phyloP scores from a whole-genome alignment of 2,329 filamentous ascomycete species.

The Fusarium liriodendri region DNA sequence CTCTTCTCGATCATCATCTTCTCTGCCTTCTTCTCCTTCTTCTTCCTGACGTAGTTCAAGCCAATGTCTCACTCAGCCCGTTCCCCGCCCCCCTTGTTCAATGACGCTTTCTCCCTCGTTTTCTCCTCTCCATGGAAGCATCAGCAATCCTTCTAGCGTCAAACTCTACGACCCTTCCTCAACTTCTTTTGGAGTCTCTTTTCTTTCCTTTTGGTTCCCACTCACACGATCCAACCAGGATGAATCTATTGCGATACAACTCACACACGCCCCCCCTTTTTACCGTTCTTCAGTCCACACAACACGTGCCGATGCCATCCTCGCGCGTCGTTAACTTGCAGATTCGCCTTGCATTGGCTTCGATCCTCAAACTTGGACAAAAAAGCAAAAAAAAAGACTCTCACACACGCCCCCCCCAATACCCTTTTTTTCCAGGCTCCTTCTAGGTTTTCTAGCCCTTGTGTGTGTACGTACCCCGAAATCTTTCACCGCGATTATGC shows the following conservation, averaged over 20 bases:
- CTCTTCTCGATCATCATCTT: conserved; percentile 9
- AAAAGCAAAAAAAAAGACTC: not conserved
- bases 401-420: not conserved
- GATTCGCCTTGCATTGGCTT: conserved; percentile 31
- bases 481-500: not conserved
- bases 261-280: not conserved
- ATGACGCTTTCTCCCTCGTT: not conserved
- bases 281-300: conserved; percentile 8
- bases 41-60: conserved; percentile 25
- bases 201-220: not conserved
- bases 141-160: conserved; percentile 39
- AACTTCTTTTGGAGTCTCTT: not conserved
- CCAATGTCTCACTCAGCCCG: conserved; percentile 18
- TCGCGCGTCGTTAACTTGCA: conserved; percentile 13
- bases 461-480: not conserved
- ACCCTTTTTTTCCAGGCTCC: not conserved
- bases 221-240: not conserved
- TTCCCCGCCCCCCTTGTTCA: conserved; percentile 4
- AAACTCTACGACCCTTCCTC: conserved; percentile 34
- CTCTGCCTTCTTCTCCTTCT: conserved; percentile 8
- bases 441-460: conserved; percentile 35
- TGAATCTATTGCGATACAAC: not conserved
- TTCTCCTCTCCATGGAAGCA: conserved; percentile 22
- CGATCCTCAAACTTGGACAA: conserved; percentile 25
- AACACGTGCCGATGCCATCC: conserved; percentile 20